A percentile compares a stretch with the other conserved stretches of the same genome.
Conservation (phyloP, 345 rosid genomes). For the Stellera chamaejasme region DNA sequence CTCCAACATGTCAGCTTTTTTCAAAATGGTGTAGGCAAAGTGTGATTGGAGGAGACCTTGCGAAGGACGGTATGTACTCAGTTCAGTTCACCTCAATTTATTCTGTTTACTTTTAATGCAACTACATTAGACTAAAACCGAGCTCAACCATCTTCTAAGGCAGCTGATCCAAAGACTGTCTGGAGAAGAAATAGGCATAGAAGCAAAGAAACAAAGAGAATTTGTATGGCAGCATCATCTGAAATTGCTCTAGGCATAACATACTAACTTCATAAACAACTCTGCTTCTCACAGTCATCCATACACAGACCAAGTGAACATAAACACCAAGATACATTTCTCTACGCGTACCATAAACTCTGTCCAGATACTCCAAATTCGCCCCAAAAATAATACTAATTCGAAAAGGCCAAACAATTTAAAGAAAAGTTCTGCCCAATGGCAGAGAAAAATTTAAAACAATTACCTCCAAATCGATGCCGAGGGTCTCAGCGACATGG, state of each 20-base stretch:
- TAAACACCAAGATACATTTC: neutral
- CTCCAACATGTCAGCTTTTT: too few species aligned
- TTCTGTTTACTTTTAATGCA: neutral
- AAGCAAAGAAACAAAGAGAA: too few species aligned
- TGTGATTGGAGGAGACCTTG: too few species aligned
- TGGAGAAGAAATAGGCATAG: too few species aligned
- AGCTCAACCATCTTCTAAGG: too few species aligned
- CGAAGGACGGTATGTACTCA: too few species aligned
- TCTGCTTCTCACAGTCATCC: neutral
- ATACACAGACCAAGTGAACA: neutral
- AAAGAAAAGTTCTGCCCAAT: neutral
- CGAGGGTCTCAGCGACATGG: slow-evolving; percentile 87
- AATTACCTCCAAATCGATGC: slow-evolving; percentile 81
- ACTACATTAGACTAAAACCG: too few species aligned
- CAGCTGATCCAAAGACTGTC: too few species aligned
- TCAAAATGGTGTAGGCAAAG: too few species aligned
- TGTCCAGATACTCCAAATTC: neutral
- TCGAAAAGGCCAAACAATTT: neutral
- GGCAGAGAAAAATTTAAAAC: neutral
- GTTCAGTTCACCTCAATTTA: neutral
- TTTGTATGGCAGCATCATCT: too few species aligned
- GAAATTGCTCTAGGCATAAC: too few species aligned
- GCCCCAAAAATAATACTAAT: neutral
- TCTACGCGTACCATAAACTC: neutral
- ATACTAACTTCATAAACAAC: neutral